These are phyloP conservation scores for Gentiana macrophylla DNA, from an alignment of 257 asterid genomes.

Conservation along the genomic window DNA sequence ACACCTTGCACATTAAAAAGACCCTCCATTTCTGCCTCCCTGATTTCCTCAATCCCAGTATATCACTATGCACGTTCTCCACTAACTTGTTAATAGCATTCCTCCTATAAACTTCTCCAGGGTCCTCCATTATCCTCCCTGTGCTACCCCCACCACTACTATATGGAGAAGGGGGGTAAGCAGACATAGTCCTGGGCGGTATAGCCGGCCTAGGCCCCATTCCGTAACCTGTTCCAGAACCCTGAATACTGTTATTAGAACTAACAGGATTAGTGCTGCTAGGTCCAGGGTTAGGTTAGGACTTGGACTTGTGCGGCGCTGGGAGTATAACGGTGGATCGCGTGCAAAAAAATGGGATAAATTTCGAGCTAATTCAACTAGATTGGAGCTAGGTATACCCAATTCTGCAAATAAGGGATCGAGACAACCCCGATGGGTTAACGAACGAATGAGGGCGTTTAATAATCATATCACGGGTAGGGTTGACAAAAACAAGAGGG, in stretches of 20 bases:
- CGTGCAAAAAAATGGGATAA: constrained; percentile 55
- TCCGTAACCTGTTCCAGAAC: constrained; percentile 25
- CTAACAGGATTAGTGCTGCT: constrained; percentile 8
- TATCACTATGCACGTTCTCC: constrained; percentile 43
- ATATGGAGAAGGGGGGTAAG: constrained; percentile 55
- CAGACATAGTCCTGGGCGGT: constrained; percentile 42
- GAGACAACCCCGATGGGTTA: constrained; percentile 72
- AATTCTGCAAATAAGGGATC: constrained; percentile 57
- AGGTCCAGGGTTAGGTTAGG: constrained; percentile 17
- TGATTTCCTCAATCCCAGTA: constrained; percentile 46
- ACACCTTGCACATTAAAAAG: constrained; percentile 43
- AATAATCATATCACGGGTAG: constrained; percentile 82
- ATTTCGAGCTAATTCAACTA: constrained; percentile 57
- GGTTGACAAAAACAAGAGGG: constrained; percentile 79
- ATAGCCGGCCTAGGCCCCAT: constrained; percentile 40
- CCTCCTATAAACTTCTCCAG: constrained; percentile 52
- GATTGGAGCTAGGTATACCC: constrained; percentile 77
- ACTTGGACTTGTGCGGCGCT: constrained; percentile 35
- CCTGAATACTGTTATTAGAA: background rate
- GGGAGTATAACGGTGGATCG: constrained; percentile 85
- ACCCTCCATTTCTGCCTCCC: constrained; percentile 82
- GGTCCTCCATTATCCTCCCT: constrained; percentile 52
- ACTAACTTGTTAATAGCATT: constrained; percentile 52
- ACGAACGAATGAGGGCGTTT: constrained; percentile 77
- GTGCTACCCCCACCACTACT: constrained; percentile 23